Evolutionary conservation across 768 basidiomycete species (phyloP), one percentile per base, ranked within the genome.

Genomic region (Mycena sanguinolenta): DNA sequence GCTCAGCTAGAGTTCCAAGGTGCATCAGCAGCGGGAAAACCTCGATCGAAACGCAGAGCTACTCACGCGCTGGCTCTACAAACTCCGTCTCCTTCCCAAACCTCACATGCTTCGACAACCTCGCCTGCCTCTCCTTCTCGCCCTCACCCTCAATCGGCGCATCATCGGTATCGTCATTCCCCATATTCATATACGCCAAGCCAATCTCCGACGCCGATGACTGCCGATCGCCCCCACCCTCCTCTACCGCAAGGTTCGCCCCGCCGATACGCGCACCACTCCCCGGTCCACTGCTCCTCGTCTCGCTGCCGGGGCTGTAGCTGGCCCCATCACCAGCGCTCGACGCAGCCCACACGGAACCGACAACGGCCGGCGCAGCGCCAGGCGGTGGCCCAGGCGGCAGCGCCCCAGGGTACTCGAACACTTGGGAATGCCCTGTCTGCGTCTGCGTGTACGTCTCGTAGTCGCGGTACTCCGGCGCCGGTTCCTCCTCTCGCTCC

Each of bases 371-470:
- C 36, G 67, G 61, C 36, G 83, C 84, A 19, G 85, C 84, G 34
- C 84, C 85, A 14, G 82, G 82, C 6, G 87, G 84, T 19, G 83
- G 84, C 14, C 74, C 82, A n/a, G 77, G 78, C 7, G 83, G 83
- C 81, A 81, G 13, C 76, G 58, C 58, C 52, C 67, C 49, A 55
- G 67, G 17, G 62, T 53, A 54, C 57, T 74, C 69, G 52, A 67
- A 63, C 68, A 71, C 57, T 58, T 68, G 59, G 28, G 67, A 63
- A 49, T 68, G 71, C 58, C 55, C 49, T 30, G 64, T 70, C 55
- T 10, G 4, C 44, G 44, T 8, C 44, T 46, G 39, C 13, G 8
- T 7, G 12, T 50, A 50, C 23, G 68, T 70, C 32, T 66, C 69
- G 16, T 79, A 77, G 13, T 81, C 72, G 55, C 84, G 81, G 58